Base-by-base conservation (phyloP, 2,329 filamentous ascomycete genomes). In the Metarhizium robertsii region DNA sequence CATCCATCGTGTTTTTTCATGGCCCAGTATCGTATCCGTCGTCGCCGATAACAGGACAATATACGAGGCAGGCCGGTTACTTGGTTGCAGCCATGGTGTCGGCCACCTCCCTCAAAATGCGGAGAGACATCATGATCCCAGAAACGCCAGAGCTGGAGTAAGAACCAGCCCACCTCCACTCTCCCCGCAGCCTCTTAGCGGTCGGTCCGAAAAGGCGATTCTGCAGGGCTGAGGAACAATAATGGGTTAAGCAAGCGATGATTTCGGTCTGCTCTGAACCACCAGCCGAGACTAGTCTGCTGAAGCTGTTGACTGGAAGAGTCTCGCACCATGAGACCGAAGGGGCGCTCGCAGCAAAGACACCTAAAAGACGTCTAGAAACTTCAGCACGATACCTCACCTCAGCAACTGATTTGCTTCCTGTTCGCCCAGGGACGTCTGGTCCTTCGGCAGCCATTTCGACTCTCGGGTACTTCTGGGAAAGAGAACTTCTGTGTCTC, bases 191-290 rank as follows among this genome's bases (percentile, higher is more conserved):
- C 46, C 29, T 25, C 25, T 25, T 40, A 30, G 30, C 45, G 43
- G 20, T 58, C 57, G 57, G 57, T 56, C 57, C 57, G 54, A 56
- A 56, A 50, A 58, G 57, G 54, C 57, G 16, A 20, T 54, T 34
- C 57, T 56, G 54, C 54, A 53, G 54, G 57, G 52, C 57, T 54
- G 54, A 45, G 38, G 4, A 7, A 32, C 51, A 25, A 7, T 18
- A 46, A 25, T 10, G 20, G 18, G 18, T n/a, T 25, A 4, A 11
- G 11, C 16, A 34, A 53, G 40, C 40, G 38, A 32, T 52, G 50
- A 18, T 14, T 16, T 14, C n/a, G 16, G 10, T 43, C 16, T n/a
- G 16, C 14, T 43, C n/a, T 43, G 40, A 36, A 36, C 34, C 34
- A 13, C 34, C 34, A 36, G 34, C 7, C 34, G 40, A 18, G 13